A percentile compares a stretch with the other conserved stretches of the same genome.
These are phyloP conservation scores for Sonneratia caseolaris DNA, from an alignment of 345 rosid genomes.

Conservation along the genomic window DNA sequence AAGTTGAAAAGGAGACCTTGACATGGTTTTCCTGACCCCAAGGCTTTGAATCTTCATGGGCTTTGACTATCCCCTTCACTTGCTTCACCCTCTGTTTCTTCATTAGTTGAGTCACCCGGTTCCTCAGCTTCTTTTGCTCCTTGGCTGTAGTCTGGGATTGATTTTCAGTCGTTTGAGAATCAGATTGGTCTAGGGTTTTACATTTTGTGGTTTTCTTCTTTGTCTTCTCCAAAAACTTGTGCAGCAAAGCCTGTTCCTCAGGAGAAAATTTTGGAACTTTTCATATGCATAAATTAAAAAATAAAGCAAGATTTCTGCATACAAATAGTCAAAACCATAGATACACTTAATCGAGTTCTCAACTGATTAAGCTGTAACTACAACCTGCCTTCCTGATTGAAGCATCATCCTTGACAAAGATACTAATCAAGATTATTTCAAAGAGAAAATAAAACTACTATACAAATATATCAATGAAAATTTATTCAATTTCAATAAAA, in stretches of 20 bases:
- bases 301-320: background rate
- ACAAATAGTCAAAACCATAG: background rate
- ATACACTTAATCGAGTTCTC: background rate
- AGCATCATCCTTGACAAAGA: background rate
- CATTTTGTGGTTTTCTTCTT: slow-evolving; percentile 36
- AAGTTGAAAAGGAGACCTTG: slow-evolving; percentile 45
- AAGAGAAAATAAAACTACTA: background rate
- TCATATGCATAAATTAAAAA: background rate
- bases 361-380: background rate
- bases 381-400: background rate
- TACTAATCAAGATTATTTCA: background rate
- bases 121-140: slow-evolving; percentile 51
- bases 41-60: slow-evolving; percentile 44
- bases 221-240: slow-evolving; percentile 57
- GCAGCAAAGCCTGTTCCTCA: slow-evolving; percentile 57
- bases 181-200: slow-evolving; percentile 22
- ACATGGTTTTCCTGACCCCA: slow-evolving; percentile 94
- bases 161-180: slow-evolving; percentile 14
- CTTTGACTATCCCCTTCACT: slow-evolving; percentile 50
- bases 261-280: background rate
- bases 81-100: slow-evolving; percentile 58
- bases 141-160: slow-evolving; percentile 26
- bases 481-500: background rate
- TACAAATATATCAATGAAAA: background rate
- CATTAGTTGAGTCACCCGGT: slow-evolving; percentile 42